phyloP scores from a whole-genome alignment of 768 basidiomycete genomes.

The Trametes elegans region DNA sequence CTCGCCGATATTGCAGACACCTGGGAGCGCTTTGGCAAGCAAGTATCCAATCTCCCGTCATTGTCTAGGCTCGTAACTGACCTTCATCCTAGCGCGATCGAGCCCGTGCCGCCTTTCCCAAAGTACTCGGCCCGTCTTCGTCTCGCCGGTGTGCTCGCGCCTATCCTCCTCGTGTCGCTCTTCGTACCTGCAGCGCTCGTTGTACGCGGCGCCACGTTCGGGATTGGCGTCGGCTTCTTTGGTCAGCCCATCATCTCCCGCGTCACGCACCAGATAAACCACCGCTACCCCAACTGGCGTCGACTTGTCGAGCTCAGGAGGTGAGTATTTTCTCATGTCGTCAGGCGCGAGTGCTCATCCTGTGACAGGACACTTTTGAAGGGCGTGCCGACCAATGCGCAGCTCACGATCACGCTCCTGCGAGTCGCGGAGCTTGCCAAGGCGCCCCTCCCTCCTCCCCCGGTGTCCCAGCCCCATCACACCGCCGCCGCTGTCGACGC shows the following conservation, averaged over 20 bases:
- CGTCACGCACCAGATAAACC: conserved; percentile 31
- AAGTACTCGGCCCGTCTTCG: conserved; percentile 22
- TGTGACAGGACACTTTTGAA: conserved; percentile 33
- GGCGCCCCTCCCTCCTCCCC: conserved; percentile 40
- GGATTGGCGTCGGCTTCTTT: conserved; percentile 39
- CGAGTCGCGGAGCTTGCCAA: conserved; percentile 39
- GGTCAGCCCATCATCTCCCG: conserved; percentile 37
- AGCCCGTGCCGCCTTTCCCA: conserved; percentile 38
- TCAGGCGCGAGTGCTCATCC: neutral
- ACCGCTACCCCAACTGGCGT: conserved; percentile 36
- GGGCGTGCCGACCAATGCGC: conserved; percentile 44
- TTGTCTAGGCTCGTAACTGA: neutral
- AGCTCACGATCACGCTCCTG: conserved; percentile 41
- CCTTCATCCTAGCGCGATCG: conserved; percentile 31
- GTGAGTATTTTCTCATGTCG: conserved; percentile 25
- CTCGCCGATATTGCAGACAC: conserved; percentile 36
- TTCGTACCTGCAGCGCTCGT: conserved; percentile 32
- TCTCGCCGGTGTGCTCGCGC: conserved; percentile 32
- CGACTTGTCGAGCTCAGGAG: conserved; percentile 35
- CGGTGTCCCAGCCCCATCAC: conserved; percentile 14
- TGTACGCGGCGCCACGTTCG: conserved; percentile 30
- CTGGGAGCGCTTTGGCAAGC: conserved; percentile 41
- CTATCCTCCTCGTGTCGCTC: conserved; percentile 29
- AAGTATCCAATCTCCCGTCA: neutral
- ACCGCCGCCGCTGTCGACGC: conserved; percentile 7